Evolutionary conservation across 179 eudicot species (phyloP).

Genomic region (Carnegiea gigantea): DNA sequence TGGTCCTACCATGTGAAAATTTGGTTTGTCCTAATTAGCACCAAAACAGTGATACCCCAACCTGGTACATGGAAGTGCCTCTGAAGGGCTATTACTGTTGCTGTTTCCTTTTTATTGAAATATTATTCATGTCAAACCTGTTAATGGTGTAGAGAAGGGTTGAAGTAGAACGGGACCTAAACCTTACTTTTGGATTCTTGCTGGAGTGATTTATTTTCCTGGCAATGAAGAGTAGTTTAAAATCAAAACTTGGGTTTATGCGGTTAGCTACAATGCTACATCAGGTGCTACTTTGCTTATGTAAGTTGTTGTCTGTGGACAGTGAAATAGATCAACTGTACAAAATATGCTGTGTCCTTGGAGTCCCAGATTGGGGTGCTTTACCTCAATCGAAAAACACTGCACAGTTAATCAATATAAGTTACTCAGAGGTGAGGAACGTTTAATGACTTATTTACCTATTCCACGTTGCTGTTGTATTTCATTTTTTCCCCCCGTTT

Average conservation of each 20-base stretch:
- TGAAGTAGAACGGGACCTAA: no score
- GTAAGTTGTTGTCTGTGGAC: conserved; percentile 29
- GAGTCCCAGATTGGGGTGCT: conserved; percentile 65
- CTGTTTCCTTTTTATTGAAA: no score
- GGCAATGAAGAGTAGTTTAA: no score
- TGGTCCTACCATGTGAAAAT: no score
- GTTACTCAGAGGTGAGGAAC: conserved; percentile 61
- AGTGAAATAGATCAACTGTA: conserved; percentile 90
- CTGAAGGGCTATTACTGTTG: no score
- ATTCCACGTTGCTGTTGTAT: conserved; percentile 7
- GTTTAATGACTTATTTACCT: neutral
- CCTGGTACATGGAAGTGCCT: no score
- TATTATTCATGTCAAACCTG: no score
- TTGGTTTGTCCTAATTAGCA: no score
- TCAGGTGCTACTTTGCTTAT: conserved; percentile 10
- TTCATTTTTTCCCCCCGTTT: neutral
- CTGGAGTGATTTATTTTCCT: no score
- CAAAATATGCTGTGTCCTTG: conserved; percentile 94
- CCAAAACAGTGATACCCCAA: no score
- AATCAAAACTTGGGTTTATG: neutral
- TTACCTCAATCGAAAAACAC: conserved; percentile 70
- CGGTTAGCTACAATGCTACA: neutral
- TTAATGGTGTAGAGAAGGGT: no score
- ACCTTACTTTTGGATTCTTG: no score
- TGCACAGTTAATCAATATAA: conserved; percentile 51